phyloP scores from a whole-genome alignment of 1,284 basidiomycete species.

The Leucocoprinus gongylophorus region DNA sequence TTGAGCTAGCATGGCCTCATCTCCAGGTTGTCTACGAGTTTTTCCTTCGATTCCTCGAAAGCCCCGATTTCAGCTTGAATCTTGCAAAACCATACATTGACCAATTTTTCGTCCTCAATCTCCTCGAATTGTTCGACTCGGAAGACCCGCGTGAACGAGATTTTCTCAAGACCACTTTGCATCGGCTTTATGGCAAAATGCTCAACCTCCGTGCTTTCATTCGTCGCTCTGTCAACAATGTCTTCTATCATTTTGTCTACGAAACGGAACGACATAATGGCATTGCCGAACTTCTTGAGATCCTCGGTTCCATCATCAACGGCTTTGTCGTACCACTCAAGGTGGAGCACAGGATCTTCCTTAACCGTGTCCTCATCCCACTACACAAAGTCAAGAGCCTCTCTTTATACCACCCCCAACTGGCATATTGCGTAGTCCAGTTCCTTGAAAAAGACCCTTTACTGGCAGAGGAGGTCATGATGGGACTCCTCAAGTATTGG shows the following conservation, averaged over 20 bases:
- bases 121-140: slow-evolving; percentile 97
- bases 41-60: slow-evolving; percentile 98
- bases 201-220: slow-evolving; percentile 98
- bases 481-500: slow-evolving; percentile 95
- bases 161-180: slow-evolving; percentile 98
- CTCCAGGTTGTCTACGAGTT: slow-evolving; percentile 99
- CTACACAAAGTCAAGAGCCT: slow-evolving; percentile 98
- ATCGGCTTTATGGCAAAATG: slow-evolving; percentile 99
- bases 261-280: slow-evolving; percentile 99
- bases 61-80: slow-evolving; percentile 97
- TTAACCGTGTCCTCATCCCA: slow-evolving; percentile 93
- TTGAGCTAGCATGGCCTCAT: slow-evolving; percentile 99
- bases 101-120: slow-evolving; percentile 91
- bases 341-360: slow-evolving; percentile 98
- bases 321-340: slow-evolving; percentile 98
- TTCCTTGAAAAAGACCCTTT: slow-evolving; percentile 96
- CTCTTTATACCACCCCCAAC: slow-evolving; percentile 95
- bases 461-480: slow-evolving; percentile 92
- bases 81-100: slow-evolving; percentile 98
- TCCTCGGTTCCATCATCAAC: slow-evolving; percentile 99
- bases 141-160: slow-evolving; percentile 99
- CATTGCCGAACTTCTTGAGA: slow-evolving; percentile 97
- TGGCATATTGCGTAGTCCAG: slow-evolving; percentile 99
- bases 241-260: slow-evolving; percentile 99
- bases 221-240: slow-evolving; percentile 98